phyloP scores from a whole-genome alignment of 306 rosid genomes.

The Vachellia pachyceras region DNA sequence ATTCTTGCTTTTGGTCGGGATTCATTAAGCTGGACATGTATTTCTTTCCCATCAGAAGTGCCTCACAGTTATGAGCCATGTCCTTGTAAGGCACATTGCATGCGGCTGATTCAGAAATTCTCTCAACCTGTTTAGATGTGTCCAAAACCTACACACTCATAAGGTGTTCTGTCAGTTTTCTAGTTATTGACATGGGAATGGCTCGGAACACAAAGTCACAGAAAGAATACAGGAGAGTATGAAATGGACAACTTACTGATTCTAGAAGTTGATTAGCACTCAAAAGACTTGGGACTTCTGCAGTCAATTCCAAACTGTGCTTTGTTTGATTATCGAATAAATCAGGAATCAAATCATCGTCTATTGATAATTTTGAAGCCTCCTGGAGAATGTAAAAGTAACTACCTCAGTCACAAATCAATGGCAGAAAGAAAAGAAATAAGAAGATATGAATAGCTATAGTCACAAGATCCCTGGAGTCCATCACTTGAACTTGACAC shows the following conservation, averaged over 20 bases:
- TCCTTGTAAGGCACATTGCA: constrained; percentile 73
- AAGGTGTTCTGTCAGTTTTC: constrained; percentile 23
- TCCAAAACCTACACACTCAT: constrained; percentile 66
- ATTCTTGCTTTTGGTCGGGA: constrained; percentile 53
- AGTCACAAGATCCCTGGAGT: constrained; percentile 41
- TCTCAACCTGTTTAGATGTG: constrained; percentile 66
- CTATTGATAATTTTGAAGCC: constrained; percentile 50
- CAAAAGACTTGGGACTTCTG: constrained; percentile 58
- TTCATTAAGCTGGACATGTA: constrained; percentile 78
- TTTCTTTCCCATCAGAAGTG: constrained; percentile 73
- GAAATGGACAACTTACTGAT: constrained; percentile 68
- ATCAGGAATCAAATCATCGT: constrained; percentile 67
- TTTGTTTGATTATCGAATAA: constrained; percentile 60
- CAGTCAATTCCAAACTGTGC: constrained; percentile 44
- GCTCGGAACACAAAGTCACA: constrained; percentile 34
- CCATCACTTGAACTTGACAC: constrained; percentile 43
- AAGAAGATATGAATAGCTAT: background rate
- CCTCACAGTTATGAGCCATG: constrained; percentile 85
- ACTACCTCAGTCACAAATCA: constrained; percentile 34
- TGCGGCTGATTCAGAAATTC: constrained; percentile 59
- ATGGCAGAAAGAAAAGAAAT: constrained; percentile 16
- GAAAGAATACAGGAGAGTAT: constrained; percentile 28
- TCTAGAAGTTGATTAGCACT: constrained; percentile 87
- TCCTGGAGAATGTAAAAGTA: constrained; percentile 51
- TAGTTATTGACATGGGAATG: constrained; percentile 21